These are phyloP conservation scores for Candida rishiriensis DNA, from an alignment of 805 yeast genomes.

Conservation along the genomic window DNA sequence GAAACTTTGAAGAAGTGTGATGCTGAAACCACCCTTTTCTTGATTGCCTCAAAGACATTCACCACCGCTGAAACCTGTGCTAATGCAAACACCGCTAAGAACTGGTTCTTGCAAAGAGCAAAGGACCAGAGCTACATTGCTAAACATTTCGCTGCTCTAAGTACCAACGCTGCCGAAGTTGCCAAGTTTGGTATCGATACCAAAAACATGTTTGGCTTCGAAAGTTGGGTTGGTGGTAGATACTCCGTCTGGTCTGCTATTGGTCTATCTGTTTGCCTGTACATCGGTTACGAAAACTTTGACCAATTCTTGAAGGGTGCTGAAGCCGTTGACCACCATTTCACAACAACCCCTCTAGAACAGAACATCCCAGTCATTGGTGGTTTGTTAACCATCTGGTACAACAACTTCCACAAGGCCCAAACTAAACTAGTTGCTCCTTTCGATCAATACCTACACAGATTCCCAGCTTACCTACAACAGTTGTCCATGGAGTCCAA, in stretches of 20 bases:
- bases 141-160: conserved; percentile 95
- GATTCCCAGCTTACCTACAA: conserved; percentile 99
- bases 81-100: conserved; percentile 92
- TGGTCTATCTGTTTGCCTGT: conserved; percentile 91
- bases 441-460: conserved; percentile 96
- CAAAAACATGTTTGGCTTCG: conserved; percentile 97
- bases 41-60: conserved; percentile 95
- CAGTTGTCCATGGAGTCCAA: conserved; percentile 98
- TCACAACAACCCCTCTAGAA: conserved; percentile 76
- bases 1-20: conserved; percentile 75
- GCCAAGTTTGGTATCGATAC: conserved; percentile 95
- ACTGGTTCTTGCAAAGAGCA: conserved; percentile 73
- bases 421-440: conserved; percentile 99
- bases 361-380: conserved; percentile 91
- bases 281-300: conserved; percentile 93
- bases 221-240: conserved; percentile 99
- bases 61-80: conserved; percentile 98
- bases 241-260: conserved; percentile 99
- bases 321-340: conserved; percentile 94
- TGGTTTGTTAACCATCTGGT: conserved; percentile 94
- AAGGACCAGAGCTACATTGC: conserved; percentile 72
- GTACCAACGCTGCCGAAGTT: conserved; percentile 90
- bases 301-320: conserved; percentile 94
- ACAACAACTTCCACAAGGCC: conserved; percentile 96
- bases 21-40: conserved; percentile 89